Conservation (phyloP, 805 yeast species). For the Metschnikowia noctiluminum region DNA sequence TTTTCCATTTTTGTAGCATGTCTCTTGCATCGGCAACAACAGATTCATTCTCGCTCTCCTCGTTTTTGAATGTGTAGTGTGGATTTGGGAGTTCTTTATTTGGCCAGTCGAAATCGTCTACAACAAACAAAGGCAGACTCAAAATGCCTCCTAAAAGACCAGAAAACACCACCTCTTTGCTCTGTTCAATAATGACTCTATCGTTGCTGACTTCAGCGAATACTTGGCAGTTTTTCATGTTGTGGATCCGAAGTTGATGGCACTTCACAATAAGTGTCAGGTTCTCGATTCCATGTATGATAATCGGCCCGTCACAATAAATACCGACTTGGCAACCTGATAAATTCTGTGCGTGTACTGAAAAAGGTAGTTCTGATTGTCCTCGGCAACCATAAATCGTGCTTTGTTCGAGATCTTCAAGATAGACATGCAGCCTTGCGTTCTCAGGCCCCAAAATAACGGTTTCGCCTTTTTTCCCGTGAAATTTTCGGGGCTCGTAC, state of each 20-base stretch:
- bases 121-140: background rate
- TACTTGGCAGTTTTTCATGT: slow-evolving; percentile 12
- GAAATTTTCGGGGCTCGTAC: slow-evolving; percentile 1
- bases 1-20: background rate
- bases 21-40: background rate
- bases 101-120: slow-evolving; percentile 13
- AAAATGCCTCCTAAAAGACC: background rate
- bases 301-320: slow-evolving; percentile 29
- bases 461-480: background rate
- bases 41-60: background rate
- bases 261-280: slow-evolving; percentile 13
- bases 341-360: slow-evolving; percentile 24
- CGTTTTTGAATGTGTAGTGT: background rate
- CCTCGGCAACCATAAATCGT: slow-evolving; percentile 2
- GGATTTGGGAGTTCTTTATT: background rate
- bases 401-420: slow-evolving; percentile 6
- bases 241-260: slow-evolving; percentile 20
- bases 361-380: slow-evolving; percentile 11
- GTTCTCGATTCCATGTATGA: slow-evolving; percentile 16
- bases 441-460: slow-evolving; percentile 5
- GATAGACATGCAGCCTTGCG: slow-evolving; percentile 16
- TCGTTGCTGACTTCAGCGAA: slow-evolving; percentile 20
- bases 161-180: slow-evolving; percentile 14
- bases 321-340: slow-evolving; percentile 17
- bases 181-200: slow-evolving; percentile 30